Conservation (phyloP, 495 filamentous ascomycete species). For the Penicillium odoratum region DNA sequence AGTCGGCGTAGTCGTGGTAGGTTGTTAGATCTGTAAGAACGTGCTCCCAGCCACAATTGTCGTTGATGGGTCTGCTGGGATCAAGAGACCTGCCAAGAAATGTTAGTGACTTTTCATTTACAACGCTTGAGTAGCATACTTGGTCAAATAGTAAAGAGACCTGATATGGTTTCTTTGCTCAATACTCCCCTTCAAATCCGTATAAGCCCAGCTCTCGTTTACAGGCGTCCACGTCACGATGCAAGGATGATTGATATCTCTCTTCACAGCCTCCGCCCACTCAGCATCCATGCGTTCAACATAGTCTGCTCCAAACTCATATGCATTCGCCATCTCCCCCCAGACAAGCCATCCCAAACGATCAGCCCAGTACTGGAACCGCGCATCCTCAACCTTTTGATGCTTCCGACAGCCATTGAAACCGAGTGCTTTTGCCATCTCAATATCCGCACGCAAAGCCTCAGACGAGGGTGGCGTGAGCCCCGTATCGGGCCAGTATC, state of each 20-base stretch:
- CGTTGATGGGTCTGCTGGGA: constrained; percentile 58
- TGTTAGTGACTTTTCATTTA: not conserved
- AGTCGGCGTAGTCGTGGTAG: constrained; percentile 62
- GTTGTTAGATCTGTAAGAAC: constrained; percentile 58
- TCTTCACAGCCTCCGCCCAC: constrained; percentile 55
- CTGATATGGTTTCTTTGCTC: constrained; percentile 60
- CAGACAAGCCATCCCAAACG: constrained; percentile 42
- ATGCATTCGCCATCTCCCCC: constrained; percentile 45
- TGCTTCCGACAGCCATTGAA: constrained; percentile 45
- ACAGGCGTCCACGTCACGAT: constrained; percentile 63
- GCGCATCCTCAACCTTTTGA: constrained; percentile 41
- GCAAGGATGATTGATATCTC: constrained; percentile 60
- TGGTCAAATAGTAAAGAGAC: constrained; percentile 57
- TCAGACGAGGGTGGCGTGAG: constrained; percentile 39
- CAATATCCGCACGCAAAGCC: constrained; percentile 34
- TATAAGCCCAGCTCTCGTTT: constrained; percentile 63
- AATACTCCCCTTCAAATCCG: constrained; percentile 46
- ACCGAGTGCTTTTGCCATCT: constrained; percentile 31
- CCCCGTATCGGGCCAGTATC: constrained; percentile 41
- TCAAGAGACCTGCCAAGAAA: constrained; percentile 44
- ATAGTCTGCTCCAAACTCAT: constrained; percentile 53
- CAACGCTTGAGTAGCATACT: constrained; percentile 34
- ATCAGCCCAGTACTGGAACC: constrained; percentile 43
- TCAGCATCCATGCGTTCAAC: constrained; percentile 54
- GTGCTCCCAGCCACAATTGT: constrained; percentile 67